phyloP scores from a whole-genome alignment of 495 filamentous ascomycete species.

The Aspergillus sparsus region DNA sequence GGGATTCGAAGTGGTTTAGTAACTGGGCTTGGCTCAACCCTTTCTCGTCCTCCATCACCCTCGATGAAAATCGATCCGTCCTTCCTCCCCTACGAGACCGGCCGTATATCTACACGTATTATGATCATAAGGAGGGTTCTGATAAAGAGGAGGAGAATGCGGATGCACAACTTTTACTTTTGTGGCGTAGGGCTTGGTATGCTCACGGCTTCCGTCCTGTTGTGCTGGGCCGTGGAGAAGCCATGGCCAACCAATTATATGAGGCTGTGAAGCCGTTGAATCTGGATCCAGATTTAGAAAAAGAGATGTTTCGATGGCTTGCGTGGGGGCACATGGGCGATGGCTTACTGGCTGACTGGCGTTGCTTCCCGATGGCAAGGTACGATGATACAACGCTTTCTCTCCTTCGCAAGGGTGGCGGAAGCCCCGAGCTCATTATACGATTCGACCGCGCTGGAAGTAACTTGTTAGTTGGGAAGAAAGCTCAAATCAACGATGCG shows the following conservation, averaged over 20 bases:
- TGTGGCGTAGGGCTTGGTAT: conserved; percentile 94
- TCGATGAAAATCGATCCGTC: conserved; percentile 83
- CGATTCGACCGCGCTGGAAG: conserved; percentile 72
- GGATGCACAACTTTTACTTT: conserved; percentile 75
- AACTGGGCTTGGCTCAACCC: conserved; percentile 88
- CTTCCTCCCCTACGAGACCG: conserved; percentile 75
- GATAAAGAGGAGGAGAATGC: conserved; percentile 62
- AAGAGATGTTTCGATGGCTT: conserved; percentile 80
- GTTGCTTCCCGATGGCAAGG: conserved; percentile 81
- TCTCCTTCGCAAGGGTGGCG: conserved; percentile 72
- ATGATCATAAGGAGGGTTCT: conserved; percentile 67
- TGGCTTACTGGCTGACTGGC: conserved; percentile 77
- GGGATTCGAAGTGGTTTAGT: conserved; percentile 79
- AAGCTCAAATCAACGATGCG: conserved; percentile 61
- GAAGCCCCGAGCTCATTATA: conserved; percentile 59
- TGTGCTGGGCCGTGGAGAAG: conserved; percentile 77
- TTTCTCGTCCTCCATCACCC: conserved; percentile 81
- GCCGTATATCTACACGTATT: conserved; percentile 89
- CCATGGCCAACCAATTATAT: conserved; percentile 81
- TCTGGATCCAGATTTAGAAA: conserved; percentile 57
- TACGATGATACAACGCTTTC: conserved; percentile 71
- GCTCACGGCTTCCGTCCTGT: conserved; percentile 87
- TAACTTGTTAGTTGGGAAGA: conserved; percentile 74
- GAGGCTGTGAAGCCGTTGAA: conserved; percentile 58
- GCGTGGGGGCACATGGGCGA: conserved; percentile 94